Base-by-base conservation (phyloP, 2,329 filamentous ascomycete species). In the Fusarium equiseti region DNA sequence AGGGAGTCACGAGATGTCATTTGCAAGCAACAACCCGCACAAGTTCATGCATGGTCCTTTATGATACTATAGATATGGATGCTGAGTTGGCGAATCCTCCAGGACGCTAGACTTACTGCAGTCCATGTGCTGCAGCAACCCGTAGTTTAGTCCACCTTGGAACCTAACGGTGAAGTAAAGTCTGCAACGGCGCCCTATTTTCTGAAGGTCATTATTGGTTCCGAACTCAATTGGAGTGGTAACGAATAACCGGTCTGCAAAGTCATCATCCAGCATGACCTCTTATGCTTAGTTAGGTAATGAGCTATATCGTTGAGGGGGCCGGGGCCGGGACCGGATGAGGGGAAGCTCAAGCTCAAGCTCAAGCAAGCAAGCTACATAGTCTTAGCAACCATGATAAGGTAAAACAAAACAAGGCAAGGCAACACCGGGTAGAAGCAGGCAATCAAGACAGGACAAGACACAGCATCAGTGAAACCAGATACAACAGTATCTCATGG, bases 1-100 rank as follows among this genome's bases (percentile, higher is more conserved):
- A 49, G 42, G 38, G 52, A 59, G 68, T 71, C 68, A 72, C 68
- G 68, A 61, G 68, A 72, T 61, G 61, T 26, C 11, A 50, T 52
- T 46, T 42, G 32, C 51, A 61, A 71, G 58, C 63, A 68, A 51
- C 46, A 53, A 31, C 43, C 46, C 55, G 46, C 48, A 29, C 31
- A 44, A 52, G 32, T 22, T 42, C 56, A 60, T 68, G 68, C 68
- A 71, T 56, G 44, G 42, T 44, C 18, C 18, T 69, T 32, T 35
- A 44, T 44, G 50, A 52, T 27, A 27, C 35, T 38, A 38, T 38
- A 18, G 35, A 38, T 38, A 38, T 38, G 35, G 35, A 38, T 45
- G 61, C 42, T 72, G 68, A 62, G 68, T 52, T 72, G 68, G 64
- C 48, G 46, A 44, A 54, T 58, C 59, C 49, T 62, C 26, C 38